A percentile compares a stretch with the other conserved stretches of the same genome.
These are phyloP conservation scores for Hyparrhenia diplandra DNA, from an alignment of 176 grass and related monocot species.

Conservation along the genomic window DNA sequence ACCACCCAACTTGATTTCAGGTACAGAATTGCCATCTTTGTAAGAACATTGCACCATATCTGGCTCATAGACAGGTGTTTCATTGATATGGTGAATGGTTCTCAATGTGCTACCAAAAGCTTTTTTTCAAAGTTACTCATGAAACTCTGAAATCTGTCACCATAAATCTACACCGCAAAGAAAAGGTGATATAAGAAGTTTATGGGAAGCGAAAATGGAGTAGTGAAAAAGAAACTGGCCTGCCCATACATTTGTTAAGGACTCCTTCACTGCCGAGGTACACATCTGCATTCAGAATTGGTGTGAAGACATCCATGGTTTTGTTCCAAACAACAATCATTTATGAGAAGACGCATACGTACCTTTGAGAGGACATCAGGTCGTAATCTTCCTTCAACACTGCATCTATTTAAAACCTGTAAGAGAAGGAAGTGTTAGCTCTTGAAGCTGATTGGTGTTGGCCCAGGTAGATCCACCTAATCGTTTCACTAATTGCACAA, in stretches of 20 bases:
- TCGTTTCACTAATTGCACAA: slow-evolving; percentile 1
- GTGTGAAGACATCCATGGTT: slow-evolving; percentile 11
- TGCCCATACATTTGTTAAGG: slow-evolving; percentile 81
- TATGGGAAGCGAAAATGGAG: not conserved
- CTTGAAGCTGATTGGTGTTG: not conserved
- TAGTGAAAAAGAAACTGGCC: slow-evolving; percentile 15
- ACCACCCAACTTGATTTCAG: slow-evolving; percentile 31
- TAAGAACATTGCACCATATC: slow-evolving; percentile 26
- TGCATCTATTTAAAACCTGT: slow-evolving; percentile 55
- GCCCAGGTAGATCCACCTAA: not conserved
- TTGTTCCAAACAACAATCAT: not conserved
- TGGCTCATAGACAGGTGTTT: slow-evolving; percentile 29
- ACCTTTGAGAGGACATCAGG: slow-evolving; percentile 59
- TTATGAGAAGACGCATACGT: not conserved
- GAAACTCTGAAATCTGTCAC: slow-evolving; percentile 69
- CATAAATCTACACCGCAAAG: slow-evolving; percentile 66
- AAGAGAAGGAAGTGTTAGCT: slow-evolving; percentile 20
- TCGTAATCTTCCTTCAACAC: slow-evolving; percentile 37
- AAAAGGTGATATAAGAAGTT: slow-evolving; percentile 20
- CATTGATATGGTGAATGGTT: slow-evolving; percentile 67
- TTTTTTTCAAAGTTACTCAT: slow-evolving; percentile 82
- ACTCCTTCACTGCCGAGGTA: slow-evolving; percentile 75
- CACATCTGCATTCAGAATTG: slow-evolving; percentile 70
- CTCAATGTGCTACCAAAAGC: slow-evolving; percentile 88
- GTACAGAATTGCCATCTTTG: slow-evolving; percentile 13